Evolutionary conservation across 441 rosid genomes (phyloP), one percentile per base, ranked within the genome.

Genomic region (Erodium chrysanthum): DNA sequence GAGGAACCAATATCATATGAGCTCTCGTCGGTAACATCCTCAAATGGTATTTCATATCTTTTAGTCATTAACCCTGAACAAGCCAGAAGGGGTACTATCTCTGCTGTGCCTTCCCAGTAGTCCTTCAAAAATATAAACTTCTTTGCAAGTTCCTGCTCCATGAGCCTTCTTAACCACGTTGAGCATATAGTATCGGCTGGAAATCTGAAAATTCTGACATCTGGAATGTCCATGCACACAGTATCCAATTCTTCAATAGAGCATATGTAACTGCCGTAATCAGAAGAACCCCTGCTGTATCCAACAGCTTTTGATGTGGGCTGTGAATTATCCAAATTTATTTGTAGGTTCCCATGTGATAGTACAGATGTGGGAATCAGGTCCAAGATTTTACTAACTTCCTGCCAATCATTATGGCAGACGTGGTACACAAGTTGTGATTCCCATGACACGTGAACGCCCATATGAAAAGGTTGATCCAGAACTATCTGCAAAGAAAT

Each of bases 391-490:
- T 88, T 90, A 37, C 75, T 81, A 74, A 90, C 92, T 83, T 95
- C 99, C 71, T 85, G 92, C 97, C 91, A 92, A 76, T 95, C 91
- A 84, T 90, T 90, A 77, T 86, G 99, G 76, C 86, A 83, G 74
- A 85, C 77, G 72, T 84, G 77, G 74, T 92, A 95, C 87, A 92
- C 98, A 74, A 95, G 77, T 78, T 92, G 97, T 20, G 99, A 92
- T 65, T 95, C 97, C 99, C 98, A 95, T 48, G 84, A 81, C 50
- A 90, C 86, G 77, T 90, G 97, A 78, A 91, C 95, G 68, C 98
- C 99, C 94, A 92, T 92, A 65, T 81, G 86, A 71, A 86, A 84
- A 75, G 97, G 99, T 71, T 90, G 99, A 84, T 95, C 99, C 83
- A 95, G 75, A 76, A 92, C 88, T 79, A 95, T 86, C 99, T 95